Base-by-base conservation (phyloP, 1,284 basidiomycete genomes). In the Inonotus obliquus region DNA sequence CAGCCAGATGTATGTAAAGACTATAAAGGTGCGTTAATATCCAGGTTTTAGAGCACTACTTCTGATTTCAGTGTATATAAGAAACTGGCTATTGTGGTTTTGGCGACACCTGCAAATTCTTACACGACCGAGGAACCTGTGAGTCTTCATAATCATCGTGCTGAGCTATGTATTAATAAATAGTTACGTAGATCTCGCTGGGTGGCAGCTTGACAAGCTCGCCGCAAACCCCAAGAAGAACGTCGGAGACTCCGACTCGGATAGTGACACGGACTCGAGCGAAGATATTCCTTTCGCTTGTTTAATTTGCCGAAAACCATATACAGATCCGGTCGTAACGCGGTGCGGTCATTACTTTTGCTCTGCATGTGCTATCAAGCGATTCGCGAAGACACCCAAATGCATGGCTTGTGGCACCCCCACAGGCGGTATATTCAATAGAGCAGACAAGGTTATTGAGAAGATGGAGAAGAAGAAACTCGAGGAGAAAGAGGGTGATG, bases 1-100 rank as follows among this genome's bases (percentile, higher is more conserved):
- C 97, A 99, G 76, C 96, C 97, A 2, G 96, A 98, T 71, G 93
- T 98, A 21, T 99, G 97, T 77, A 99, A 99, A 75, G 96, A 98
- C 75, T 99, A 99, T 77, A 98, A 98, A 85, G 92, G 92, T 92
- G 66, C 63, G 83, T 29, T 54, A 44, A 25, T 57, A 38, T 45
- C 57, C 55, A 39, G 27, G 63, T 57, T 7, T 59, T 66, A 68
- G 62, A 67, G 67, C 68, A 65, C 69, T 65, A 55, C 65, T 41
- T 19, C 62, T 44, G 17, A 44, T 21, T 44, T n/a, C 19, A n/a
- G 41, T 4, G 13, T 44, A 51, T 9, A 59, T 44, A 69, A 95
- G 96, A 99, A 77, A 99, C 96, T 48, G 97, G 97, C 0, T 99
- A 94, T 74, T 99, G 96, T 75, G 97, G 97, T 3, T 99, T 97